Evolutionary conservation across 371 early-diverging fungal species (phyloP).

Genomic region (Mucor racemosus): DNA sequence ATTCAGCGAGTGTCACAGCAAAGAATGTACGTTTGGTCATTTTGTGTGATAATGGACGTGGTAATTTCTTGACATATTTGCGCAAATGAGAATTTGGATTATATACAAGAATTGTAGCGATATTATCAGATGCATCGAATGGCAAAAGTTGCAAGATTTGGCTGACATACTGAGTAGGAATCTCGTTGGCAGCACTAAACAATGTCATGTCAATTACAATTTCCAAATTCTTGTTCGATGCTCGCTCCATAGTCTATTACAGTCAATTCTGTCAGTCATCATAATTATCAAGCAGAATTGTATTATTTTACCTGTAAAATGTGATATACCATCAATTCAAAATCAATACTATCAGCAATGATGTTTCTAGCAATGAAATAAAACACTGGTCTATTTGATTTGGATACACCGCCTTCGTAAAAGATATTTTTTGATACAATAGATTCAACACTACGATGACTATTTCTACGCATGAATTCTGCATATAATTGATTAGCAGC

Average conservation of each 20-base stretch:
- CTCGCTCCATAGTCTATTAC: constrained; percentile 59
- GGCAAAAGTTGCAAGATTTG: constrained; percentile 81
- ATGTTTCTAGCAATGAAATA: constrained; percentile 85
- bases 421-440: constrained; percentile 72
- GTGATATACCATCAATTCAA: constrained; percentile 79
- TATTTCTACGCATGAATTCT: constrained; percentile 83
- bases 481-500: constrained; percentile 67
- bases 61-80: constrained; percentile 68
- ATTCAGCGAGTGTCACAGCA: constrained; percentile 67
- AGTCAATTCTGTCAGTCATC: not conserved
- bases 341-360: constrained; percentile 78
- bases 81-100: constrained; percentile 83
- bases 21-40: constrained; percentile 69
- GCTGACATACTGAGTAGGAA: constrained; percentile 75
- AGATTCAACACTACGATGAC: constrained; percentile 67
- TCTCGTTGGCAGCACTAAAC: constrained; percentile 83
- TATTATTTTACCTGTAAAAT: constrained; percentile 64
- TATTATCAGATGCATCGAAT: constrained; percentile 54
- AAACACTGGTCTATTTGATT: constrained; percentile 78
- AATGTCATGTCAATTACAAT: constrained; percentile 84
- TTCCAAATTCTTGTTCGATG: constrained; percentile 69
- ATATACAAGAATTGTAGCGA: constrained; percentile 71
- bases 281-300: too few relatives aligned
- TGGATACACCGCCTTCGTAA: constrained; percentile 83
- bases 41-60: constrained; percentile 63